These are phyloP conservation scores for Trametes sanguinea DNA, from an alignment of 768 basidiomycete genomes.

Conservation along the genomic window DNA sequence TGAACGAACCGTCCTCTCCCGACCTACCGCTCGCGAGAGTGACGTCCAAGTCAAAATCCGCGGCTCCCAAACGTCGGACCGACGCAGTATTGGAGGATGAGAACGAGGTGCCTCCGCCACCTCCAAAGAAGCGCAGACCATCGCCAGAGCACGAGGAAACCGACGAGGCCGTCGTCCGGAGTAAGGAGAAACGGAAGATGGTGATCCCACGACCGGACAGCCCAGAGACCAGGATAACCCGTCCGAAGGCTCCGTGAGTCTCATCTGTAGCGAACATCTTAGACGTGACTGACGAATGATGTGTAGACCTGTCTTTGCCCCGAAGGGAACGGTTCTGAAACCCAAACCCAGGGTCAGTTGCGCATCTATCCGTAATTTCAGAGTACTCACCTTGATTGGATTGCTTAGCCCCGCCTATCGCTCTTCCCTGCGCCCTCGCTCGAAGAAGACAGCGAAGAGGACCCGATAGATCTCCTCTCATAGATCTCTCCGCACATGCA, in stretches of 20 bases:
- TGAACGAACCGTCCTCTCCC: neutral
- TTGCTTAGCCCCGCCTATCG: conserved; percentile 27
- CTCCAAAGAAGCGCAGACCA: neutral
- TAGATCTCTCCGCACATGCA: neutral
- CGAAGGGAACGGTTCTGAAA: conserved; percentile 13
- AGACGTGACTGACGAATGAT: neutral
- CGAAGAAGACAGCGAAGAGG: conserved; percentile 25
- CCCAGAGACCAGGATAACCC: neutral
- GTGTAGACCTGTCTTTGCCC: conserved; percentile 1
- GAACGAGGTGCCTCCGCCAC: neutral
- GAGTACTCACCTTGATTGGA: neutral
- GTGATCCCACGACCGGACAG: neutral
- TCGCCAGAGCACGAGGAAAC: neutral
- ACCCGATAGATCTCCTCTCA: conserved; percentile 30
- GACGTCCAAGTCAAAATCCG: neutral
- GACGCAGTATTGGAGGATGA: neutral
- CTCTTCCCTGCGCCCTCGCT: conserved; percentile 26
- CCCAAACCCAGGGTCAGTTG: conserved; percentile 19
- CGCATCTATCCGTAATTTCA: too few relatives aligned
- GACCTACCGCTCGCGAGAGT: neutral
- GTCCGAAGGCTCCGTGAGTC: conserved; percentile 6
- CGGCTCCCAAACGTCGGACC: neutral
- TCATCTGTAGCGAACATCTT: neutral
- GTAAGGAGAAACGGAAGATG: neutral
- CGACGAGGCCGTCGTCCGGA: too few relatives aligned